Percentiles rank a stretch among this genome's conserved stretches.
phyloP scores from a whole-genome alignment of 352 stramenopile genomes.

The Globisporangium paroecandrum region DNA sequence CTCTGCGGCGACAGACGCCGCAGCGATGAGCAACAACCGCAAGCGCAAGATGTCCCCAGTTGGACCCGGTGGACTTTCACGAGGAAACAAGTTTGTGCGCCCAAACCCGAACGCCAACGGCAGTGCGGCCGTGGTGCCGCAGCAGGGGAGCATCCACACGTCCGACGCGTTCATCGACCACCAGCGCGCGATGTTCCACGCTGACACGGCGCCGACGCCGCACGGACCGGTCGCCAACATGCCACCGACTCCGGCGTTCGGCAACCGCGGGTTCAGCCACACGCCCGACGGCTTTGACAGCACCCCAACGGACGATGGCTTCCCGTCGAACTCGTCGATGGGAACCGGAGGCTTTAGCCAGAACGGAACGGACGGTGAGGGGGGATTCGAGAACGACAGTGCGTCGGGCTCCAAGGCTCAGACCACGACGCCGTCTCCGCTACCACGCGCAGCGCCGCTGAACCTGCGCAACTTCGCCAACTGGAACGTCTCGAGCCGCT shows the following conservation, averaged over 20 bases:
- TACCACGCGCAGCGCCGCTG: constrained; percentile 62
- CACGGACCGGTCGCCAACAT: constrained; percentile 73
- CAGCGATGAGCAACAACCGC: constrained; percentile 34
- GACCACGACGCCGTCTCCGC: constrained; percentile 51
- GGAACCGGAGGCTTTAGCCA: constrained; percentile 22
- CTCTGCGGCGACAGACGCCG: background rate
- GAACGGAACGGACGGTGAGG: constrained; percentile 28
- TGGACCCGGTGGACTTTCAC: constrained; percentile 32
- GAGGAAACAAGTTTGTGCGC: constrained; percentile 50
- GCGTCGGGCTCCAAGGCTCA: constrained; percentile 27
- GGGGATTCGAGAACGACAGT: constrained; percentile 16
- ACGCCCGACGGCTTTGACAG: constrained; percentile 67
- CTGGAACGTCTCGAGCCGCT: constrained; percentile 77
- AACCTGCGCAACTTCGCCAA: constrained; percentile 82
- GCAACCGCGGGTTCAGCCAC: constrained; percentile 52
- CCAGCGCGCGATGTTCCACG: constrained; percentile 70
- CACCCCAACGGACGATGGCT: constrained; percentile 47
- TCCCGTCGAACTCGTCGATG: constrained; percentile 36
- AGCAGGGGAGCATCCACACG: constrained; percentile 48
- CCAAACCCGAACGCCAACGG: constrained; percentile 19
- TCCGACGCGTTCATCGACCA: constrained; percentile 76
- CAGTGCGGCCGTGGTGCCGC: constrained; percentile 17
- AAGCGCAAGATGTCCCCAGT: constrained; percentile 75
- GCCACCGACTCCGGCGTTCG: constrained; percentile 79
- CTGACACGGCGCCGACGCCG: constrained; percentile 72